These are phyloP conservation scores for Naganishia albida DNA, from an alignment of 1,284 basidiomycete genomes.

Conservation along the genomic window DNA sequence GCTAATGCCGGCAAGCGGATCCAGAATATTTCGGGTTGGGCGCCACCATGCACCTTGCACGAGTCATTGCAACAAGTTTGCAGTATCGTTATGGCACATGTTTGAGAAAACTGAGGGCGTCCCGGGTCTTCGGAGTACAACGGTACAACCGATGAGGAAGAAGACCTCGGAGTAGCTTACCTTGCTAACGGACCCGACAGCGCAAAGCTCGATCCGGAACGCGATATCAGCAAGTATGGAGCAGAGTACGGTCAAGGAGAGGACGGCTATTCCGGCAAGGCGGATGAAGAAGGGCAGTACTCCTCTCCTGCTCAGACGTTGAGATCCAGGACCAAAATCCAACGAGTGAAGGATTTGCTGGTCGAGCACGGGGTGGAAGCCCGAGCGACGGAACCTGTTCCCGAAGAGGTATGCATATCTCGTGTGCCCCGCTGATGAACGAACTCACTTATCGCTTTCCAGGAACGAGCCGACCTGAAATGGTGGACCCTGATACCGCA, in stretches of 20 bases:
- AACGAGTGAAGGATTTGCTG: conserved; percentile 40
- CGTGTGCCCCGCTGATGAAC: background rate
- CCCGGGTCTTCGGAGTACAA: too few relatives aligned
- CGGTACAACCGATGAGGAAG: conserved; percentile 23
- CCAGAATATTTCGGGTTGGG: conserved; percentile 25
- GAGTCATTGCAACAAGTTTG: background rate
- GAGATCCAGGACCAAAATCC: background rate
- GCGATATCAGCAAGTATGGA: conserved; percentile 15
- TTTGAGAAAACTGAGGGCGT: background rate
- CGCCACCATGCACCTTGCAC: conserved; percentile 6
- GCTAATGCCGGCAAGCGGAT: conserved; percentile 13
- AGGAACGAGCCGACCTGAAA: conserved; percentile 43
- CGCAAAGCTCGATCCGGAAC: conserved; percentile 4
- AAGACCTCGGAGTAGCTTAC: conserved; percentile 34
- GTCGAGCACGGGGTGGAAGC: conserved; percentile 51
- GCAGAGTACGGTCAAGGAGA: conserved; percentile 5
- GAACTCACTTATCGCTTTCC: background rate
- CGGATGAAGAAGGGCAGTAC: background rate
- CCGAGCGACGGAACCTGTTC: conserved; percentile 47
- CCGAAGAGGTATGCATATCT: conserved; percentile 43
- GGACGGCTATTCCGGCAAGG: conserved; percentile 4
- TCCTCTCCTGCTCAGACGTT: background rate
- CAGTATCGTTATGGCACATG: background rate
- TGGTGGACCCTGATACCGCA: conserved; percentile 47
- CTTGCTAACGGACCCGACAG: conserved; percentile 40